Evolutionary conservation across 192 early-diverging fungal genomes (phyloP), one percentile per base, ranked within the genome.

Genomic region (Blastocladiella britannica): DNA sequence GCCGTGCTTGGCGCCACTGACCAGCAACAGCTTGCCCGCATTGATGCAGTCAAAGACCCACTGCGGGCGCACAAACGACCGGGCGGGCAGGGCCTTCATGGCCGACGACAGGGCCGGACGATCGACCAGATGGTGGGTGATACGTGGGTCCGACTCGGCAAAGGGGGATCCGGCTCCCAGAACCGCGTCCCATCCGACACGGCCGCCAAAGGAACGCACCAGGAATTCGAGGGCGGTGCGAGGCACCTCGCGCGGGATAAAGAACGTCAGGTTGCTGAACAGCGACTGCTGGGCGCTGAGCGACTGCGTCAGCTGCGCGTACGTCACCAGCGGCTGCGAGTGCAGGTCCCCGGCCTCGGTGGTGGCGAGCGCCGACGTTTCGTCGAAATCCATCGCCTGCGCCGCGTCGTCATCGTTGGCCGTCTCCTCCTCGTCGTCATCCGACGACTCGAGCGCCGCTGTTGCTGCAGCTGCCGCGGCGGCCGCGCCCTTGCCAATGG

Each of bases 21-120:
- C 66, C 54, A 66, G 66, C 53, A 95, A 63, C 28, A 93, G 65
- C 55, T 83, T 80, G 6, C 76, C 68, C 23, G 87, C 85, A 57
- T 98, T 98, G 57, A 94, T 74, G 62, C 79, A 82, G 66, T 98
- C 94, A 71, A 85, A 90, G 20, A 91, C 75, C 94, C 94, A 98
- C 69, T 98, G 94, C n/a, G 94, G 94, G 69, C 95, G 94, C 30
- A 95, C 72, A 60, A 91, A 94, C 9, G 72, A 72, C 63, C 91
- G 80, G 29, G 66, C 62, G 53, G 74, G 60, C 31, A 58, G 28
- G 56, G 67, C 58, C 7, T 65, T 59, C 67, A 82, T 78, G 58
- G 71, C 72, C 56, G 84, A 74, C 58, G 65, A 67, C 62, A 77
- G 72, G 5, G 60, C 62, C 18, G 90, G 91, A 25, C 92, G 81